Evolutionary conservation across 2,329 filamentous ascomycete genomes (phyloP).

Genomic region (Ophiosphaerella korrae): DNA sequence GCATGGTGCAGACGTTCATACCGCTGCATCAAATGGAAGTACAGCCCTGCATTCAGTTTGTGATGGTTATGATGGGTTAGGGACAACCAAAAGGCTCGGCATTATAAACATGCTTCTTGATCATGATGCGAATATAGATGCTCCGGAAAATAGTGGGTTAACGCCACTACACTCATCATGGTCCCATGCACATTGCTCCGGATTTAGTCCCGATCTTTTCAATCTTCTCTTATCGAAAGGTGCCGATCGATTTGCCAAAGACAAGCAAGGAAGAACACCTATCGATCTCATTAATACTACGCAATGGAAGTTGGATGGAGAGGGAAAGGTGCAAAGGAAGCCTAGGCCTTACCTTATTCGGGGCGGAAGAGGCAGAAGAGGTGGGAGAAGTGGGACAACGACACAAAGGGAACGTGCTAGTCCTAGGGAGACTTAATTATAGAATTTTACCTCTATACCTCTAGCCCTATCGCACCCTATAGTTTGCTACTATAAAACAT

Average conservation of each 20-base stretch:
- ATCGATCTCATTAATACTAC: neutral
- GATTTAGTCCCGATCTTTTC: neutral
- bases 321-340: neutral
- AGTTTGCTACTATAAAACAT: no score
- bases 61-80: neutral
- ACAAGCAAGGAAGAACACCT: neutral
- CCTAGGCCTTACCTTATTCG: neutral
- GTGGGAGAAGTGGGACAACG: no score
- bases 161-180: neutral
- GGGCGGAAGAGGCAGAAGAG: no score
- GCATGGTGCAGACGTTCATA: neutral
- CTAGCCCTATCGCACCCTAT: no score
- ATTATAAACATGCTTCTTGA: conserved; percentile 5
- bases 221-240: neutral
- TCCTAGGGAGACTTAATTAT: no score
- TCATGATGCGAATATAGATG: conserved; percentile 1
- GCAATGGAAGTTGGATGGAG: neutral
- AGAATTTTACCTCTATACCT: no score
- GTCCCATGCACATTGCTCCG: neutral
- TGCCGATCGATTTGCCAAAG: neutral
- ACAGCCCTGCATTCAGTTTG: neutral
- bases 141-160: neutral
- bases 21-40: neutral
- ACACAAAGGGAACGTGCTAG: no score
- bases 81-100: neutral